These are phyloP conservation scores for Pythium monospermum DNA, from an alignment of 352 stramenopile genomes.

Conservation along the genomic window DNA sequence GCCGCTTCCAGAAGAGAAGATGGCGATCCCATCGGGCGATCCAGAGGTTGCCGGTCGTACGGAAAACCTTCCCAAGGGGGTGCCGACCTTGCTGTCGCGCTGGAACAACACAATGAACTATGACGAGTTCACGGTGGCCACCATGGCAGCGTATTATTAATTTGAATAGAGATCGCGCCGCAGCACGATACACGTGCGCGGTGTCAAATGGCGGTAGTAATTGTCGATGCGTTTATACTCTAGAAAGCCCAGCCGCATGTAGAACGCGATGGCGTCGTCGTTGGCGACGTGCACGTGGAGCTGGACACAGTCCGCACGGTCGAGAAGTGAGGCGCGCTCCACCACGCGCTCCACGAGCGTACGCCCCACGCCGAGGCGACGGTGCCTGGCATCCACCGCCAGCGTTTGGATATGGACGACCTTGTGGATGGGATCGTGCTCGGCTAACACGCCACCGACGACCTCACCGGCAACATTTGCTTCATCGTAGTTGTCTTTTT, in stretches of 20 bases:
- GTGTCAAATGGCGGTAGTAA: slow-evolving; percentile 65
- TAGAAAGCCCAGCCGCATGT: slow-evolving; percentile 41
- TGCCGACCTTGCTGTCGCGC: slow-evolving; percentile 80
- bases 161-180: slow-evolving; percentile 3
- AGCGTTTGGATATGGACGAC: slow-evolving; percentile 24
- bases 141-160: slow-evolving; percentile 90
- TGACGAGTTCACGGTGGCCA: slow-evolving; percentile 89
- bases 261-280: slow-evolving; percentile 57
- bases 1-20: slow-evolving; percentile 80
- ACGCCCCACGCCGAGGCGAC: slow-evolving; percentile 19
- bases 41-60: slow-evolving; percentile 45
- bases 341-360: slow-evolving; percentile 37
- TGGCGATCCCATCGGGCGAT: slow-evolving; percentile 58
- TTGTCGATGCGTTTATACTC: slow-evolving; percentile 40
- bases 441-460: slow-evolving; percentile 15
- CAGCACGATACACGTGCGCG: slow-evolving; percentile 39
- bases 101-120: slow-evolving; percentile 89
- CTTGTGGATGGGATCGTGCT: slow-evolving; percentile 19
- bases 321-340: slow-evolving; percentile 8
- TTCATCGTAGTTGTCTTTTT: slow-evolving; percentile 32
- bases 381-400: slow-evolving; percentile 13
- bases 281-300: slow-evolving; percentile 66
- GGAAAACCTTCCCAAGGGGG: slow-evolving; percentile 69
- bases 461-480: slow-evolving; percentile 11
- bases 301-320: slow-evolving; percentile 19